phyloP scores from a whole-genome alignment of 352 stramenopile genomes.

The Thalassiosira exigua region DNA sequence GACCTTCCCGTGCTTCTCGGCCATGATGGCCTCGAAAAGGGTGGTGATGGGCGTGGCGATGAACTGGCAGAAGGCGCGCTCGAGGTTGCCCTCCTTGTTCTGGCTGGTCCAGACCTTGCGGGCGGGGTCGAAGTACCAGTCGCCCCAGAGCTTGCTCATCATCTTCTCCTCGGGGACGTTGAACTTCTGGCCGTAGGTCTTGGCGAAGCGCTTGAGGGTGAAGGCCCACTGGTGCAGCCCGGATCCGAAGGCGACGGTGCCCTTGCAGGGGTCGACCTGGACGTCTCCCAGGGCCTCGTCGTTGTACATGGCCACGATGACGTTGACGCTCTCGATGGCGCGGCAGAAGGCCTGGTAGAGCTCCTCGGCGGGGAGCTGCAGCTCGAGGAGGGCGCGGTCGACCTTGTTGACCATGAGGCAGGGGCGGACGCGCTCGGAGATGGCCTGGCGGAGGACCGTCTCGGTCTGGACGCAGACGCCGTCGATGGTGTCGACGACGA shows the following conservation, averaged over 20 bases:
- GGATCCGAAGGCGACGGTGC: slow-evolving; percentile 98
- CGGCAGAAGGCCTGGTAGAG: slow-evolving; percentile 99
- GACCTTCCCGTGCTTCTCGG: slow-evolving; percentile 94
- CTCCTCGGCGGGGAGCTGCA: slow-evolving; percentile 98
- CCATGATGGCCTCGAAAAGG: slow-evolving; percentile 99
- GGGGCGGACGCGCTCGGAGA: slow-evolving; percentile 96
- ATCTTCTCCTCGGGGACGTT: slow-evolving; percentile 98
- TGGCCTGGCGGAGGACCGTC: slow-evolving; percentile 98
- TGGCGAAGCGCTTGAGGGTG: slow-evolving; percentile 98
- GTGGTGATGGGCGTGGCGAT: slow-evolving; percentile 99
- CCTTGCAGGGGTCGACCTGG: slow-evolving; percentile 98
- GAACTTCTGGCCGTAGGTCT: slow-evolving; percentile 99
- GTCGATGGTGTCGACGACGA: slow-evolving; percentile 99
- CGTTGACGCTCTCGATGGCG: slow-evolving; percentile 99
- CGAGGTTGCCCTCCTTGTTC: slow-evolving; percentile 94
- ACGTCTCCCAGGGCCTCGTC: slow-evolving; percentile 95
- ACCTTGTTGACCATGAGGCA: slow-evolving; percentile 99
- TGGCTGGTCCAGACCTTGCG: slow-evolving; percentile 97
- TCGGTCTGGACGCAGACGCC: slow-evolving; percentile 99
- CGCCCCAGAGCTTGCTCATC: slow-evolving; percentile 99
- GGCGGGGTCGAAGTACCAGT: slow-evolving; percentile 96
- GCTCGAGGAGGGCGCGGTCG: slow-evolving; percentile 97
- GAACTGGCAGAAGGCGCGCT: slow-evolving; percentile 99
- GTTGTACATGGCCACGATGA: slow-evolving; percentile 99
- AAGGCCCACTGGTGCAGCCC: slow-evolving; percentile 99